Evolutionary conservation across 345 rosid genomes (phyloP).

Genomic region (Eucalyptus sp.): DNA sequence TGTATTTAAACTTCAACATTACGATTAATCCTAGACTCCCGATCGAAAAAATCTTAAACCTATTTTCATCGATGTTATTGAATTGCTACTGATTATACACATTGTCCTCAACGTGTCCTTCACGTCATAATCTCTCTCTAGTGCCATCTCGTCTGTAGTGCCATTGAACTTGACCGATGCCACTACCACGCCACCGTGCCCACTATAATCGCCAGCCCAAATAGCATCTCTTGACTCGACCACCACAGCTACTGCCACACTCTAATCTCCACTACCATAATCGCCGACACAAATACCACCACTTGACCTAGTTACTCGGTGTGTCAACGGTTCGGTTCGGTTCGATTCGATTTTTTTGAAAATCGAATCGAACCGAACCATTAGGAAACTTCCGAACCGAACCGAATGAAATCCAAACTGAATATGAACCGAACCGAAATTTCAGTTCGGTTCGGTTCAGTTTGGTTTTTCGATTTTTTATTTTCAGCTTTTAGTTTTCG

Average conservation of each 20-base stretch:
- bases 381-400: too few species aligned
- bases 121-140: not conserved
- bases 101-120: fast-evolving
- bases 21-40: fast-evolving
- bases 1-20: not conserved
- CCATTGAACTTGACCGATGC: not conserved
- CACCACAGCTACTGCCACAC: fast-evolving
- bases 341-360: too few species aligned
- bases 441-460: too few species aligned
- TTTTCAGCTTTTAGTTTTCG: too few species aligned
- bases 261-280: not conserved
- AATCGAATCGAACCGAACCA: too few species aligned
- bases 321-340: too few species aligned
- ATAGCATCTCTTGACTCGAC: not conserved
- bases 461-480: too few species aligned
- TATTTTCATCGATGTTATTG: too few species aligned
- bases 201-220: not conserved
- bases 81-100: not conserved
- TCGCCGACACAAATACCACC: not conserved
- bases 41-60: too few species aligned
- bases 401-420: too few species aligned
- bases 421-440: too few species aligned
- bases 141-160: not conserved
- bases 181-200: not conserved
- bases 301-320: not conserved